A percentile compares a stretch with the other conserved stretches of the same genome.
Conservation (phyloP, 495 filamentous ascomycete species). For the Talaromyces stipitatus region DNA sequence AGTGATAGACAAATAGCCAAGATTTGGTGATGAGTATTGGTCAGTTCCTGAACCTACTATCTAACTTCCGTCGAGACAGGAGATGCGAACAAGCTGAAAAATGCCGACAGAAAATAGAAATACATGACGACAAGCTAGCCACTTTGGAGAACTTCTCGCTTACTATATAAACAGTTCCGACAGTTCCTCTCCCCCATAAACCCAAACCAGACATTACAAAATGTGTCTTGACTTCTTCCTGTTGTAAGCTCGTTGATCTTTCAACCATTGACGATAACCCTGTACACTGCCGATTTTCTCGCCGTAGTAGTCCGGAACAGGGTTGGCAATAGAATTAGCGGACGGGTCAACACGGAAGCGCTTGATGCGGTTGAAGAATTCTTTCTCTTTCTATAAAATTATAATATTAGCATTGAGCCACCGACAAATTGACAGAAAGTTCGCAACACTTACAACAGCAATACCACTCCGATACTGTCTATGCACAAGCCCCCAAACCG, state of each 20-base stretch:
- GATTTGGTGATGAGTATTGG: no score
- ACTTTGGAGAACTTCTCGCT: neutral
- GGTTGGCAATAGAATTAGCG: slow-evolving; percentile 57
- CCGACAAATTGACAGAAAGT: slow-evolving; percentile 1
- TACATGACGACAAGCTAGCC: no score
- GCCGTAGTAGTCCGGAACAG: slow-evolving; percentile 64
- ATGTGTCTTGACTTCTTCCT: slow-evolving; percentile 70
- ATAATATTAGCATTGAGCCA: slow-evolving; percentile 7
- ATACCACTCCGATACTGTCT: slow-evolving; percentile 59
- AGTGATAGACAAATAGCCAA: no score
- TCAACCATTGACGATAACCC: slow-evolving; percentile 89
- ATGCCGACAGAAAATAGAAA: neutral
- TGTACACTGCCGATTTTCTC: slow-evolving; percentile 93
- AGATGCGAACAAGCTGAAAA: neutral
- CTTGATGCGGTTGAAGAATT: slow-evolving; percentile 84
- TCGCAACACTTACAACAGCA: slow-evolving; percentile 43
- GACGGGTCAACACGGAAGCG: slow-evolving; percentile 84
- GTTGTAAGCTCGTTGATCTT: slow-evolving; percentile 96
- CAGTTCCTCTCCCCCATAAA: neutral
- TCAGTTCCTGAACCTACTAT: no score
- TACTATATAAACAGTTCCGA: neutral
- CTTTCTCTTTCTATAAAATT: slow-evolving; percentile 68
- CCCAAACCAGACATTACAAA: slow-evolving; percentile 10
- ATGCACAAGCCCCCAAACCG: slow-evolving; percentile 65
- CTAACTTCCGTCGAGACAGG: no score